These are phyloP conservation scores for Fusarium protoensiforme DNA, from an alignment of 2,329 filamentous ascomycete genomes.

Conservation along the genomic window DNA sequence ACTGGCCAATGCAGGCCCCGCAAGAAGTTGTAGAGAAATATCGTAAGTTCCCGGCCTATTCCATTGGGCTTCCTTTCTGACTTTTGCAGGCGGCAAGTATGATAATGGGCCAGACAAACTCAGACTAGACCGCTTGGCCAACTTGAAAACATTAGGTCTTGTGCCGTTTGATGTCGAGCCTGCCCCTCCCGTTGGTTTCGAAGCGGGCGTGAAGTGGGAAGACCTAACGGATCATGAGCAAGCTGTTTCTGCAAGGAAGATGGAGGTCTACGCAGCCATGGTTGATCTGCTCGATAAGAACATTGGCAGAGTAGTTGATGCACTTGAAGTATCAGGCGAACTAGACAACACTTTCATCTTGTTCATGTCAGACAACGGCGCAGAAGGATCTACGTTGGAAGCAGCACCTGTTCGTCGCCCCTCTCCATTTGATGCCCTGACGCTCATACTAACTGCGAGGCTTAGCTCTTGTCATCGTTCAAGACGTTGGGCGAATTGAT, in stretches of 20 bases:
- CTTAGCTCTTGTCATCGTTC: conserved; percentile 42
- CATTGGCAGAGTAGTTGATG: conserved; percentile 62
- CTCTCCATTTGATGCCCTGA: background rate
- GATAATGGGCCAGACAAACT: conserved; percentile 61
- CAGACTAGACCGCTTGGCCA: conserved; percentile 54
- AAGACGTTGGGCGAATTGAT: conserved; percentile 10
- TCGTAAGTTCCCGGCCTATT: background rate
- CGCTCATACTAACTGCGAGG: background rate
- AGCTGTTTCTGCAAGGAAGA: conserved; percentile 34
- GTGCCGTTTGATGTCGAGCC: conserved; percentile 45
- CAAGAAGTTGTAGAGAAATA: background rate
- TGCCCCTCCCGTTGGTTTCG: background rate
- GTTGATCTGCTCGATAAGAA: conserved; percentile 65
- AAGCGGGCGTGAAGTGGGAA: conserved; percentile 17
- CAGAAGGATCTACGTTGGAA: conserved; percentile 66
- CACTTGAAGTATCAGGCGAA: conserved; percentile 60
- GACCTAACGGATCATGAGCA: conserved; percentile 16
- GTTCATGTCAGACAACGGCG: conserved; percentile 66
- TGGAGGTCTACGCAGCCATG: conserved; percentile 66
- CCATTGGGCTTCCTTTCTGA: background rate
- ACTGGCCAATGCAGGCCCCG: conserved; percentile 7
- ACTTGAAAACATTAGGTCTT: conserved; percentile 54
- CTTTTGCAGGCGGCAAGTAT: conserved; percentile 1
- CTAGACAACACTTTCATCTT: conserved; percentile 65
- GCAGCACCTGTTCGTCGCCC: conserved; percentile 59